A percentile compares a stretch with the other conserved stretches of the same genome.
Evolutionary conservation across 352 stramenopile genomes (phyloP).

Genomic region (Pythium dissimile): DNA sequence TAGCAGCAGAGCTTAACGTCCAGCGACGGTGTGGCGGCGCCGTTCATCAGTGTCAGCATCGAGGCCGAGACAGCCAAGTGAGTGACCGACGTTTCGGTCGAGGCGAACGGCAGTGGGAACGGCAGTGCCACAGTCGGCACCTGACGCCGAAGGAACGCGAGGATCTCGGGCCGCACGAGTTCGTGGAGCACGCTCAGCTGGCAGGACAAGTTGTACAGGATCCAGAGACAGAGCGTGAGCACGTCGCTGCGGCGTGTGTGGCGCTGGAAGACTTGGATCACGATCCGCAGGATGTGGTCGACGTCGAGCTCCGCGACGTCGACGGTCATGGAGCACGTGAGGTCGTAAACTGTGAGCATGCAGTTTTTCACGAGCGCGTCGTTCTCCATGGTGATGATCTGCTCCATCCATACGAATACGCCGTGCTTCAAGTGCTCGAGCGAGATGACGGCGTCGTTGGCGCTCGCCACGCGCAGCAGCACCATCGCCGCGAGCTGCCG

Average conservation of each 20-base stretch:
- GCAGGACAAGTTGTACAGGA: conserved; percentile 78
- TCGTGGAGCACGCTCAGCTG: conserved; percentile 38
- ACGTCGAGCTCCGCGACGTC: conserved; percentile 55
- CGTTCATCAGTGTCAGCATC: conserved; percentile 3
- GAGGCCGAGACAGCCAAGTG: background rate
- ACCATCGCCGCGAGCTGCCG: conserved; percentile 72
- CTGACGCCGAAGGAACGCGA: conserved; percentile 48
- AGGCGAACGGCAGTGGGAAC: background rate
- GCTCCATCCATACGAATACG: conserved; percentile 76
- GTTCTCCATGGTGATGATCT: conserved; percentile 77
- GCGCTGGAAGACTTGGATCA: conserved; percentile 58
- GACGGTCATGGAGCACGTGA: conserved; percentile 56
- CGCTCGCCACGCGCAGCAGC: conserved; percentile 62
- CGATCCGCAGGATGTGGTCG: conserved; percentile 58
- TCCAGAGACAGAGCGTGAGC: conserved; percentile 60
- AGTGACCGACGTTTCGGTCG: background rate
- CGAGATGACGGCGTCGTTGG: conserved; percentile 66
- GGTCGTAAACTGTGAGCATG: conserved; percentile 69
- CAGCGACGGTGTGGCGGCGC: background rate
- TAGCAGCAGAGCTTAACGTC: conserved; percentile 54
- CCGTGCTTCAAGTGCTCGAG: conserved; percentile 55
- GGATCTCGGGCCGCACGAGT: conserved; percentile 53
- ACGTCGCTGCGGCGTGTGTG: conserved; percentile 45
- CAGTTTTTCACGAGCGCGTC: conserved; percentile 71
- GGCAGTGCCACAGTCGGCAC: conserved; percentile 24